These are phyloP conservation scores for Casuarina cunninghamiana DNA, from an alignment of 306 rosid genomes.

Conservation along the genomic window DNA sequence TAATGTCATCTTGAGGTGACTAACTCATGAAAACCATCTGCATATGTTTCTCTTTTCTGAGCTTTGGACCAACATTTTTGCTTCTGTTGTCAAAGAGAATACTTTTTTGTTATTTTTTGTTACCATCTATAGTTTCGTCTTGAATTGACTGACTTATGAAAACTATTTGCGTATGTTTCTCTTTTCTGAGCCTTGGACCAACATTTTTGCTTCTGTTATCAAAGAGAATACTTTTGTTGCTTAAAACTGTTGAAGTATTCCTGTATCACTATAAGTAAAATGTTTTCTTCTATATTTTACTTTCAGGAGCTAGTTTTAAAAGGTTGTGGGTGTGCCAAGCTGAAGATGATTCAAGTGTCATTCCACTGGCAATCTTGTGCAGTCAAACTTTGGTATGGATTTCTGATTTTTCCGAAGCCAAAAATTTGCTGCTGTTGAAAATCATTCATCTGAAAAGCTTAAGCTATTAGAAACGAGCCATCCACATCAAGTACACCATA, in stretches of 20 bases:
- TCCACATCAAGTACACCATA: no score
- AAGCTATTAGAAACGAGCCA: not conserved
- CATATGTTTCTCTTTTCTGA: not conserved
- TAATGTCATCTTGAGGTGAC: not conserved
- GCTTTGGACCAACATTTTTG: conserved; percentile 15
- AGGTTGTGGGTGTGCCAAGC: conserved; percentile 79
- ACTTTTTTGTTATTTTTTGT: not conserved
- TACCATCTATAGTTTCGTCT: not conserved
- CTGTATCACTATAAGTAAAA: not conserved
- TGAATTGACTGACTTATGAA: not conserved
- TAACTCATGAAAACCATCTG: not conserved
- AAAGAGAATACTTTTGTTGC: not conserved
- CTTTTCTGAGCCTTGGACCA: not conserved
- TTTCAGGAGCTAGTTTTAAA: conserved; percentile 53
- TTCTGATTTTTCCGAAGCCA: not conserved
- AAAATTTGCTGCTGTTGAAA: conserved; percentile 6
- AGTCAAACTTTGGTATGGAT: conserved; percentile 51
- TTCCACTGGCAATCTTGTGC: conserved; percentile 70
- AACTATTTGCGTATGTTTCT: not conserved
- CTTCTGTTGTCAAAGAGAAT: not conserved
- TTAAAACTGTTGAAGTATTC: not conserved
- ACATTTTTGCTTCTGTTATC: conserved; percentile 7
- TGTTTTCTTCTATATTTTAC: conserved; percentile 23
- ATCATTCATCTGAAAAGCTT: not conserved
- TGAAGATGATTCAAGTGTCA: conserved; percentile 36